Evolutionary conservation across 495 filamentous ascomycete species (phyloP), one percentile per base, ranked within the genome.

Genomic region (Cercophora samala): DNA sequence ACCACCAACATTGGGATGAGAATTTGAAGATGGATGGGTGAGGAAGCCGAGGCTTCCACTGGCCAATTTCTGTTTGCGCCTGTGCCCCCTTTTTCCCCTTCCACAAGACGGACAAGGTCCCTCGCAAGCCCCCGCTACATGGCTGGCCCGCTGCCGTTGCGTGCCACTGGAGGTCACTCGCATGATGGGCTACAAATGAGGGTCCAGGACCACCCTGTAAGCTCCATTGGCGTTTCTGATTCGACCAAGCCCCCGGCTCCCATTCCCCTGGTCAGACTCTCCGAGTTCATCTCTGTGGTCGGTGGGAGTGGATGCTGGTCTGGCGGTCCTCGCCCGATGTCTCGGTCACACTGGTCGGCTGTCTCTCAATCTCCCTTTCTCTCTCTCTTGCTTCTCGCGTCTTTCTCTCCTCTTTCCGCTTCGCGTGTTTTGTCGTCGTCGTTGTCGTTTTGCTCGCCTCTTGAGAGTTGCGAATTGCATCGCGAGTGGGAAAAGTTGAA

Each of bases 21-120:
- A 17, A 18, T 37, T 29, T 21, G 26, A 15, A 8, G 26, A 22
- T 15, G 0, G n/a, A n/a, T n/a, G 17, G 21, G 19, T 11, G 46
- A 54, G 19, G 3, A 54, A 4, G 6, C 58, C 58, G 58, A 60
- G 58, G 58, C 15, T 21, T 22, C 26, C 18, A 55, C 52, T 60
- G 32, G 11, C 26, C 72, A 69, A 69, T 70, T 69, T 73, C 66
- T 71, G 72, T 69, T 75, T 72, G 68, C 65, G 72, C 68, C 69
- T 60, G 68, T 58, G 60, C 69, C 69, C 68, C 69, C 64, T 66
- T 69, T 70, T 69, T 62, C 26, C 37, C n/a, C 23, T 68, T 37
- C 29, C 52, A 52, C 19, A 60, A 24, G n/a, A 21, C 55, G 21
- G 53, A 37, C 53, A 65, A 70, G 69, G 75, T 75, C 37, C 63